Percentiles rank a stretch among this genome's conserved stretches.
These are phyloP conservation scores for Mycothermus thermophilus DNA, from an alignment of 495 filamentous ascomycete species.

Conservation along the genomic window DNA sequence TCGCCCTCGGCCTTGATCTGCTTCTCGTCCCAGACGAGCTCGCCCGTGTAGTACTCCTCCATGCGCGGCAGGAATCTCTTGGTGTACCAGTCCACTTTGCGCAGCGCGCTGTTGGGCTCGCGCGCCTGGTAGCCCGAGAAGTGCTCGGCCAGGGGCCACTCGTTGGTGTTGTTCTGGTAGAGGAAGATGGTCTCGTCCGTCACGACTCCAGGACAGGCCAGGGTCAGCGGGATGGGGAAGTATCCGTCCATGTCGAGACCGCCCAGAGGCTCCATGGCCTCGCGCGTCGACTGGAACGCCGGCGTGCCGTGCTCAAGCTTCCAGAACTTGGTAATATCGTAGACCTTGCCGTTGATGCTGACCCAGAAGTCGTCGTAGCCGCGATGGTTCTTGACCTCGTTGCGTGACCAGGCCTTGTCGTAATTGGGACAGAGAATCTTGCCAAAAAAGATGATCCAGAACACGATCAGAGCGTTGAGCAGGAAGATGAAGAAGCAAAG, in stretches of 20 bases:
- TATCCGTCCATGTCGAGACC: slow-evolving; percentile 72
- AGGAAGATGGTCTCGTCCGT: slow-evolving; percentile 38
- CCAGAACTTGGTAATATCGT: slow-evolving; percentile 85
- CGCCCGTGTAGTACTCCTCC: slow-evolving; percentile 71
- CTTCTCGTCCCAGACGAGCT: slow-evolving; percentile 51
- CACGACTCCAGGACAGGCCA: slow-evolving; percentile 57
- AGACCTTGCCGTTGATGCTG: slow-evolving; percentile 76
- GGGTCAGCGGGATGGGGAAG: slow-evolving; percentile 65
- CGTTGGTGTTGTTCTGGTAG: slow-evolving; percentile 46
- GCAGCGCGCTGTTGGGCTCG: slow-evolving; percentile 40
- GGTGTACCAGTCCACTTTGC: slow-evolving; percentile 60
- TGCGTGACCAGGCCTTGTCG: slow-evolving; percentile 73
- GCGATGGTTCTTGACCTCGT: slow-evolving; percentile 58
- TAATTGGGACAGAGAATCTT: slow-evolving; percentile 76
- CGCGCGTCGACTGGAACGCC: slow-evolving; percentile 40
- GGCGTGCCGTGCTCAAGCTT: slow-evolving; percentile 66
- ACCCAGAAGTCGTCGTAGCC: slow-evolving; percentile 72
- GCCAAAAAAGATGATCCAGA: slow-evolving; percentile 85
- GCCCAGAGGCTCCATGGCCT: slow-evolving; percentile 61
- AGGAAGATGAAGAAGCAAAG: slow-evolving; percentile 67
- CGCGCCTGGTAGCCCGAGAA: slow-evolving; percentile 47
- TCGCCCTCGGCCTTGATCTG: slow-evolving; percentile 50
- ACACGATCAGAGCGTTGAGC: slow-evolving; percentile 72
- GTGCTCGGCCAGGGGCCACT: slow-evolving; percentile 35
- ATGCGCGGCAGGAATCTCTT: slow-evolving; percentile 64